Base-by-base conservation (phyloP, 2,329 filamentous ascomycete genomes). In the Aureobasidium sp. region DNA sequence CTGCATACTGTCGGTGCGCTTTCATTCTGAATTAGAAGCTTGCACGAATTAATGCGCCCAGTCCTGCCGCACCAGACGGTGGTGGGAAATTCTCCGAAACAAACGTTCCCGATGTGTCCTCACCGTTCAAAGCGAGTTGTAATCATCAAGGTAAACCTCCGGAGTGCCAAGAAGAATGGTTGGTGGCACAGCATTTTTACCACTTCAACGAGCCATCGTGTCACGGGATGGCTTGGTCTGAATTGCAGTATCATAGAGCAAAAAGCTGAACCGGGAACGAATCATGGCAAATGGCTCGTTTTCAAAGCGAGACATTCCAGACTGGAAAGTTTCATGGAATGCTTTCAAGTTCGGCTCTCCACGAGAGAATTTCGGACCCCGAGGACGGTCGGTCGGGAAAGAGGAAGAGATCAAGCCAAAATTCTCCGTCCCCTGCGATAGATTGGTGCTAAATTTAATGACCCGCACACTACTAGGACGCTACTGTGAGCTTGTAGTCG, bases 401-500 rank as follows among this genome's bases (percentile, higher is more conserved):
- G 34, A 21, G n/a, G 39, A 35, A 39, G 24, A 49, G 45, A 34
- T 49, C 45, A 38, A 49, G 45, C 45, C 45, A 49, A 49, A 49
- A 49, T 38, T 49, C 45, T 49, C 45, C 45, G 45, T 38, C n/a
- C 34, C 32, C 24, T 39, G 45, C 34, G 45, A 34, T 49, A 49
- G 39, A 37, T 35, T 44, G 50, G 22, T 53, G 27, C 50, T 53
- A 53, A 53, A 53, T 38, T 42, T 44, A 44, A 25, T 53, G 39
- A 44, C 39, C 50, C 50, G 37, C 48, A 44, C 45, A 49, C 45
- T 49, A 49, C 34, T 29, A 19, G 22, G 44, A 22, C 44, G 44
- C 44, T 48, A 48, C 44, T 48, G 45, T 51, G 48, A 51, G 48
- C 48, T 51, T 51, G 37, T 32, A 51, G 25, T 34, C 27, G 48